Evolutionary conservation across 208 protist species (phyloP), one percentile per base, ranked within the genome.

Genomic region (Leishmania guyanensis): DNA sequence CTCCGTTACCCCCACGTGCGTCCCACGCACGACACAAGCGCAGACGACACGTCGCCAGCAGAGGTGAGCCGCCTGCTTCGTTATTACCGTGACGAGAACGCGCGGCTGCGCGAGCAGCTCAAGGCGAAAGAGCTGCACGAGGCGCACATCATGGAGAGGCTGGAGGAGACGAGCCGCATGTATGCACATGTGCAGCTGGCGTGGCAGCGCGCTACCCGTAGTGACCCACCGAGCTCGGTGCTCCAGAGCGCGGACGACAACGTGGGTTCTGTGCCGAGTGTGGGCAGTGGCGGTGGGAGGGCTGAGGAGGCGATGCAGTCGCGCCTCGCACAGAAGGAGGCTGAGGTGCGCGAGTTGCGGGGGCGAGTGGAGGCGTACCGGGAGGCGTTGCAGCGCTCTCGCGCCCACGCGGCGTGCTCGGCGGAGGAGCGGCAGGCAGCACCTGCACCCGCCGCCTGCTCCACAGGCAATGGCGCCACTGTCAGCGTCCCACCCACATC

Each of bases 91-190:
- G 73, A 88, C 9, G 92, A 96, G 78, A 94, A 93, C 68, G 86
- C 86, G 74, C 84, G 82, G 17, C 86, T 96, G 68, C 92, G 90
- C 0, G 84, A 86, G 66, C 92, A 93, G 76, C 60, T 96, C 39
- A 83, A 86, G 46, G 89, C 90, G 29, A 78, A 89, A 20, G 81
- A 74, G 14, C 76, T 93, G 22, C 86, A 88, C 29, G 86, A 91
- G 82, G 53, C 81, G 33, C 86, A 90, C 75, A 88, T 95, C 51
- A 80, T 80, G 51, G 65, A 86, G 58, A 82, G 83, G 50, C 51
- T 96, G 29, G 86, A 91, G 71, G 87, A 91, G 72, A 16, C 72
- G 5, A 77, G 75, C 20, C 77, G 64, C 14, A 39, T 22, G 8
- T 46, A 74, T 29, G 82, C 82, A 0, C 51, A 60, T 3, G 22